Evolutionary conservation across 2,329 filamentous ascomycete genomes (phyloP).

Genomic region (Diaporthe caulivora): DNA sequence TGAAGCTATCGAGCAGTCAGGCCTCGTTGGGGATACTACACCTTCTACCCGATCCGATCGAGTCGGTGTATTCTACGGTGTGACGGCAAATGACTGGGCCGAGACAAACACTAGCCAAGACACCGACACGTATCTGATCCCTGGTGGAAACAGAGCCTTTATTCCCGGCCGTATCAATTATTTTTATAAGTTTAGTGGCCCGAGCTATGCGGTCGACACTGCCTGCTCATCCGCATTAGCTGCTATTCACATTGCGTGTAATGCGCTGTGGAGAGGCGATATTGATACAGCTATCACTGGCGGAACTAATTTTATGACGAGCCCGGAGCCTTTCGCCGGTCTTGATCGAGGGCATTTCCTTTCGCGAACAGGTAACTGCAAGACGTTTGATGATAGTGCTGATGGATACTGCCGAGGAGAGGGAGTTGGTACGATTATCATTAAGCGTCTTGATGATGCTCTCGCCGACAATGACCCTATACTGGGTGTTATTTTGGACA

Average conservation of each 20-base stretch:
- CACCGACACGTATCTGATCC: conserved; percentile 39
- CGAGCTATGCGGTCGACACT: conserved; percentile 52
- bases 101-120: conserved; percentile 68
- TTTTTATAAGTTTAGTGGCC: conserved; percentile 51
- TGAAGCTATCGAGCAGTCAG: conserved; percentile 57
- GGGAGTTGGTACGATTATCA: conserved; percentile 55
- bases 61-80: conserved; percentile 75
- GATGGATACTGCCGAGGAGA: conserved; percentile 68
- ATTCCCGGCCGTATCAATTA: conserved; percentile 53
- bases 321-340: conserved; percentile 73
- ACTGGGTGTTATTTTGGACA: conserved; percentile 47
- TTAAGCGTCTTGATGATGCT: conserved; percentile 63
- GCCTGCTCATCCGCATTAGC: conserved; percentile 53
- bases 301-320: conserved; percentile 72
- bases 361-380: conserved; percentile 54
- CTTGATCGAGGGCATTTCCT: conserved; percentile 73
- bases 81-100: conserved; percentile 64
- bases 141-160: conserved; percentile 46
- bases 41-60: conserved; percentile 51
- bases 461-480: conserved; percentile 53
- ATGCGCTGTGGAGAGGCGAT: conserved; percentile 71
- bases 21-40: conserved; percentile 47
- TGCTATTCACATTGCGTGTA: conserved; percentile 54
- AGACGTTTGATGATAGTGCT: conserved; percentile 48
- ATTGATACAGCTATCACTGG: conserved; percentile 74